A percentile compares a stretch with the other conserved stretches of the same genome.
Conservation (phyloP, 2,329 filamentous ascomycete genomes). For the Fusarium secorum region DNA sequence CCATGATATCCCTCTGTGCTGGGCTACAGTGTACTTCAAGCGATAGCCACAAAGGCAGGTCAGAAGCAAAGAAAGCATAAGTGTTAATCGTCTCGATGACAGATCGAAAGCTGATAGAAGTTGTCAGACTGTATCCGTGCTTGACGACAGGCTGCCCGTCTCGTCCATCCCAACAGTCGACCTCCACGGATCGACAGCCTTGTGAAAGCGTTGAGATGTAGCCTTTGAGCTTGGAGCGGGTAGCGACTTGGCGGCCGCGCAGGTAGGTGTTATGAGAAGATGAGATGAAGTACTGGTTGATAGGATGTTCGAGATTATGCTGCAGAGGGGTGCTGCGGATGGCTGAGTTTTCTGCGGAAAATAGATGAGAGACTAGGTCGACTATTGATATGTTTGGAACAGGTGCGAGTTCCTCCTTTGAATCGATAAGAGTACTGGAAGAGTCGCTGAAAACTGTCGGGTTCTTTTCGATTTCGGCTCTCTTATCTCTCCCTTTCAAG, state of each 20-base stretch:
- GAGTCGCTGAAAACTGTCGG: not conserved
- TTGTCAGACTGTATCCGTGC: constrained; percentile 26
- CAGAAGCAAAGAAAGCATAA: constrained; percentile 6
- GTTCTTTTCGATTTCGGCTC: fast-evolving
- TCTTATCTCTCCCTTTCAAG: not conserved
- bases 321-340: fast-evolving
- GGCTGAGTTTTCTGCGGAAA: not conserved
- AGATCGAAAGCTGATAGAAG: constrained; percentile 4
- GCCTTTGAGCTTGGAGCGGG: constrained; percentile 8
- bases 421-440: not conserved
- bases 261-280: constrained; percentile 30
- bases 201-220: constrained; percentile 4
- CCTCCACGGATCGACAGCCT: constrained; percentile 17
- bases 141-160: constrained; percentile 21
- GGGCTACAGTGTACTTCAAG: constrained; percentile 13
- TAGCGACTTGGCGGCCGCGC: constrained; percentile 7
- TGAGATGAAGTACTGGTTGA: constrained; percentile 27
- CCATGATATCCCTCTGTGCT: not conserved
- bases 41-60: constrained; percentile 18
- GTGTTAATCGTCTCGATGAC: not conserved
- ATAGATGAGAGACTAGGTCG: not conserved
- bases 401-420: not conserved
- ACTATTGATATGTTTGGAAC: fast-evolving
- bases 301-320: not conserved
- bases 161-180: constrained; percentile 22